Conservation (phyloP, 2,329 filamentous ascomycete genomes). For the Amauroascus verrucosus region DNA sequence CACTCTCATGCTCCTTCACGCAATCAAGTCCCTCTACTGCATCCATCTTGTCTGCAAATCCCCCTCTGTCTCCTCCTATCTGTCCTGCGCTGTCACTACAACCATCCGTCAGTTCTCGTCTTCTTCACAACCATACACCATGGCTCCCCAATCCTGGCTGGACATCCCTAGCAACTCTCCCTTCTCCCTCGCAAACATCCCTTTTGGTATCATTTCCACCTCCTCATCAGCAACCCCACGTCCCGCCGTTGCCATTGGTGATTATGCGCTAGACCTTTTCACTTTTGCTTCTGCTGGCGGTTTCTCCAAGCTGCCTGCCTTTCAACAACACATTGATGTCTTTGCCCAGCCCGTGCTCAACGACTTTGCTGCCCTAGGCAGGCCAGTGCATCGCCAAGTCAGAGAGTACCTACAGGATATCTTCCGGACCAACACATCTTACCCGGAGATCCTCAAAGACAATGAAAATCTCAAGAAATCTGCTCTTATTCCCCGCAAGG, state of each 20-base stretch:
- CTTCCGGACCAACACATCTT: constrained; percentile 49
- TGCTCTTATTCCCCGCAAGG: constrained; percentile 49
- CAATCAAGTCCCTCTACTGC: not conserved
- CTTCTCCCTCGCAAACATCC: constrained; percentile 71
- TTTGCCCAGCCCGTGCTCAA: constrained; percentile 60
- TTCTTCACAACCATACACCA: constrained; percentile 8
- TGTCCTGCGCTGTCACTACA: constrained; percentile 3
- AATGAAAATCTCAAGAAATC: constrained; percentile 49
- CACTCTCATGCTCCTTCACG: not conserved
- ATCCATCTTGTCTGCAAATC: constrained; percentile 2
- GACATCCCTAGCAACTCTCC: constrained; percentile 50
- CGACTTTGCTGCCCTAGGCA: constrained; percentile 62
- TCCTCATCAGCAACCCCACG: constrained; percentile 46
- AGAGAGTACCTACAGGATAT: constrained; percentile 59
- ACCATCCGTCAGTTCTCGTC: constrained; percentile 2
- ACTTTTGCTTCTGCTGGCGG: constrained; percentile 50
- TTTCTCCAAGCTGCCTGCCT: constrained; percentile 48
- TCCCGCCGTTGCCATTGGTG: constrained; percentile 61
- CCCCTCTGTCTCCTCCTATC: constrained; percentile 1
- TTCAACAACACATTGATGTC: constrained; percentile 49
- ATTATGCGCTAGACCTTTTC: constrained; percentile 59
- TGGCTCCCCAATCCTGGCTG: constrained; percentile 44
- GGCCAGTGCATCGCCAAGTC: constrained; percentile 57
- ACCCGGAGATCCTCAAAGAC: constrained; percentile 52
- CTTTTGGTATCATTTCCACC: constrained; percentile 71